Conservation (phyloP, 129 eudicot genomes). For the Tanacetum coccineum region DNA sequence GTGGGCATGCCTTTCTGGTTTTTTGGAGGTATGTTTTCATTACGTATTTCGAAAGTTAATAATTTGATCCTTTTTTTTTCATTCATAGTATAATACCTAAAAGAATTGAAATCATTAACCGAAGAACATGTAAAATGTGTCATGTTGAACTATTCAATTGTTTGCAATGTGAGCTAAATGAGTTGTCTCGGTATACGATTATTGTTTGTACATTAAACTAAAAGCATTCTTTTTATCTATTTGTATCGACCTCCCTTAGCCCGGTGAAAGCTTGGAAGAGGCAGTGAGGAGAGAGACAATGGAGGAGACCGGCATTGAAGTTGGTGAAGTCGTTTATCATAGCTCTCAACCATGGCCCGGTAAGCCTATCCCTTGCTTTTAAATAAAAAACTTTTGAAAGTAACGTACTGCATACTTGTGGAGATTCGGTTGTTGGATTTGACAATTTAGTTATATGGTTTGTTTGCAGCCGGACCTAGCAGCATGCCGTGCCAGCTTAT, state of each 20-base stretch:
- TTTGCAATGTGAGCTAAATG: background rate
- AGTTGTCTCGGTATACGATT: background rate
- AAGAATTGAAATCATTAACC: background rate
- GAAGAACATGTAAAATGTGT: background rate
- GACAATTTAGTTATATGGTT: background rate
- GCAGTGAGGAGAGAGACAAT: conserved; percentile 89
- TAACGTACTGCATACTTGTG: background rate
- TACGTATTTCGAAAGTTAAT: background rate
- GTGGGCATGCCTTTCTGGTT: conserved; percentile 95
- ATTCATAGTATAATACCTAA: background rate
- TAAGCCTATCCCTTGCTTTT: conserved; percentile 14
- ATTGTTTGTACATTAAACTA: too few relatives aligned
- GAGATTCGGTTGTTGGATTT: background rate
- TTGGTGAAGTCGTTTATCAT: conserved; percentile 78
- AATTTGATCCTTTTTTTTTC: background rate
- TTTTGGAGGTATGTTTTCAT: conserved; percentile 50
- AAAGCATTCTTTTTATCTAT: background rate
- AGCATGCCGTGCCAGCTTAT: conserved; percentile 92
- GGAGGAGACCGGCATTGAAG: conserved; percentile 91
- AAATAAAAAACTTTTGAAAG: background rate
- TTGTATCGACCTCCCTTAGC: conserved; percentile 35
- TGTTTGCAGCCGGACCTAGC: conserved; percentile 68
- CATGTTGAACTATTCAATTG: background rate
- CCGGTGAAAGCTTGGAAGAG: conserved; percentile 92
- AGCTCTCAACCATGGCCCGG: conserved; percentile 99